Conservation (phyloP, 2,329 filamentous ascomycete genomes). For the Scleromitrula shiraiana region DNA sequence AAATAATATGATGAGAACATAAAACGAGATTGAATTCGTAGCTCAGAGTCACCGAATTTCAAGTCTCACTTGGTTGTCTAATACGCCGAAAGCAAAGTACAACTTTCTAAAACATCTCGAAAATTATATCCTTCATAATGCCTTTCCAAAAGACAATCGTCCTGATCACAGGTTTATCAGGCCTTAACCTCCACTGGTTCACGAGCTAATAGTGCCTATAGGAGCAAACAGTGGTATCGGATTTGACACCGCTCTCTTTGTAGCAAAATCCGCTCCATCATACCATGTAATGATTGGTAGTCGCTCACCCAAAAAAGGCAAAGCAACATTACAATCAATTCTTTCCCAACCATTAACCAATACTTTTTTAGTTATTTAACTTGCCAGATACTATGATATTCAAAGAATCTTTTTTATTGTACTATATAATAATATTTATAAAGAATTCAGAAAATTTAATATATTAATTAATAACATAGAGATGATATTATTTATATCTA, state of each 20-base stretch:
- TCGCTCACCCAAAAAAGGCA: constrained; percentile 18
- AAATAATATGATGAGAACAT: no score
- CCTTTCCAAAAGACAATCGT: constrained; percentile 9
- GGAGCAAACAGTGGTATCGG: constrained; percentile 37
- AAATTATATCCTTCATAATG: no score
- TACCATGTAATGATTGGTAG: constrained; percentile 23
- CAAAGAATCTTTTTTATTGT: constrained; percentile 28
- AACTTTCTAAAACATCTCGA: no score
- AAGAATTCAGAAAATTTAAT: constrained; percentile 27
- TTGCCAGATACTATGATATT: no score
- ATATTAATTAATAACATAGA: constrained; percentile 31
- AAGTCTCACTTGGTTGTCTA: no score
- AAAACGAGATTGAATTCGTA: no score
- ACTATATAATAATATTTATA: constrained; percentile 23
- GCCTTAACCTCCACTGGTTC: no score
- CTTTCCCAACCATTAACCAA: constrained; percentile 29
- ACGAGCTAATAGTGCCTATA: no score
- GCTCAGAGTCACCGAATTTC: no score
- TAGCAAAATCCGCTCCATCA: constrained; percentile 5
- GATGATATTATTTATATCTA: not conserved
- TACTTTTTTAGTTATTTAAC: constrained; percentile 18
- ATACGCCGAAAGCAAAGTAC: no score
- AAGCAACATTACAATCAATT: constrained; percentile 10
- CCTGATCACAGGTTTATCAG: constrained; percentile 24
- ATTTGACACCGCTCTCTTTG: constrained; percentile 28